These are phyloP conservation scores for Sphagnum magellanicum DNA, from an alignment of 228 moss, liverwort and hornwort species.

Conservation along the genomic window DNA sequence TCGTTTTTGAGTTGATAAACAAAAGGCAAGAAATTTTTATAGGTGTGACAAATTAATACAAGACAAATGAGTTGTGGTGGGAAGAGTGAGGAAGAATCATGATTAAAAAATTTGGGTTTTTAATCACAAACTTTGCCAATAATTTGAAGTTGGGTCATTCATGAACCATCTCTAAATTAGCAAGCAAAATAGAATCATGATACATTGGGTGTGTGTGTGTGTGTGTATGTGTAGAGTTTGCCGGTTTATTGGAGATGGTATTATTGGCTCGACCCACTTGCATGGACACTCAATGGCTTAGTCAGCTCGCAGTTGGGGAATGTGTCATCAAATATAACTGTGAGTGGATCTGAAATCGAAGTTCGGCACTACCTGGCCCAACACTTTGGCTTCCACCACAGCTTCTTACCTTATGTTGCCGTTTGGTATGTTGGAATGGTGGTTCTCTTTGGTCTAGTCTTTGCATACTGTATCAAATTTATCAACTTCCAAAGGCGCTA, in stretches of 20 bases:
- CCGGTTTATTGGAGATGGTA: slow-evolving; percentile 95
- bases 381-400: slow-evolving; percentile 64
- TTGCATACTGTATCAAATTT: slow-evolving; percentile 71
- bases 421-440: slow-evolving; percentile 62
- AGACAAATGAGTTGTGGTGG: too few species aligned
- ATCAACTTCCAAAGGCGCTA: slow-evolving; percentile 88
- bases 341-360: slow-evolving; percentile 8
- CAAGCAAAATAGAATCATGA: too few species aligned
- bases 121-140: too few species aligned
- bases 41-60: too few species aligned
- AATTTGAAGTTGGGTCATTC: too few species aligned
- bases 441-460: slow-evolving; percentile 61
- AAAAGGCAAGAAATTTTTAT: too few species aligned
- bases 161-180: too few species aligned
- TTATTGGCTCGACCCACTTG: slow-evolving; percentile 81
- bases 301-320: slow-evolving; percentile 78
- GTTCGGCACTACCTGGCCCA: slow-evolving; percentile 28
- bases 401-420: slow-evolving; percentile 61
- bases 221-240: slow-evolving; percentile 45
- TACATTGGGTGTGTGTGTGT: too few species aligned
- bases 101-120: too few species aligned
- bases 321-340: slow-evolving; percentile 21
- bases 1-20: too few species aligned
- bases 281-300: slow-evolving; percentile 89
- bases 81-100: too few species aligned